Evolutionary conservation across 495 filamentous ascomycete species (phyloP), one percentile per base, ranked within the genome.

Genomic region (Neurospora tetraspora): DNA sequence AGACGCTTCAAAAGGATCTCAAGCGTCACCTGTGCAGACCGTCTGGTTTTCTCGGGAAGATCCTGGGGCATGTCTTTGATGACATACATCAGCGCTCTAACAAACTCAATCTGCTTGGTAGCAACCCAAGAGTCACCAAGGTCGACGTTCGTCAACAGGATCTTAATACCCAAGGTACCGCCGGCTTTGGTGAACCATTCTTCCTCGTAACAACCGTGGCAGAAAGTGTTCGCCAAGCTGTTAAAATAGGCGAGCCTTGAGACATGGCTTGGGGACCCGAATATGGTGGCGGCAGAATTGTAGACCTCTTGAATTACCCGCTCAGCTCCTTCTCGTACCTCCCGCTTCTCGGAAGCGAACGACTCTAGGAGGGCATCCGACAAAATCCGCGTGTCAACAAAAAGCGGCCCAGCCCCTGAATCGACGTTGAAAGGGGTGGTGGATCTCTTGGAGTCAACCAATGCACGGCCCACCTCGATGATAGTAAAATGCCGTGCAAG

Each of bases 171-270:
- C 27, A 95, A 80, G 43, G 92, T 93, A 18, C 96, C 96, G 72
- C 94, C 95, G 23, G 93, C 90, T 77, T 99, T 99, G 16, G 93
- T 92, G 77, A 94, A 98, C 96, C 96, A 99, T 74, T 98, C 94
- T 78, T 98, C 94, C 75, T 94, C 93, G 73, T 97, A 92, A 78
- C 96, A 99, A 74, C 92, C 92, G 80, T 99, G 96, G 75, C 92
- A 94, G 81, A 98, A 97, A 0, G 89, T 88, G 72, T 89, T 90
- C 27, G 90, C 89, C 12, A 98, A 83, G 77, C 94, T 90, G 73
- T 86, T 84, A 81, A 98, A 99, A 81, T 98, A 94, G 1, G 88
- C 87, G 11, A 98, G 83, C 70, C 89, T 88, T 14, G 90, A 85
- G 11, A 93, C 89, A 47, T 90, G 85, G n/a, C 86, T 85, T 9